Percentiles rank a stretch among this genome's conserved stretches.
Conservation (phyloP, 352 stramenopile genomes). For the Saprolegnia parasitica region DNA sequence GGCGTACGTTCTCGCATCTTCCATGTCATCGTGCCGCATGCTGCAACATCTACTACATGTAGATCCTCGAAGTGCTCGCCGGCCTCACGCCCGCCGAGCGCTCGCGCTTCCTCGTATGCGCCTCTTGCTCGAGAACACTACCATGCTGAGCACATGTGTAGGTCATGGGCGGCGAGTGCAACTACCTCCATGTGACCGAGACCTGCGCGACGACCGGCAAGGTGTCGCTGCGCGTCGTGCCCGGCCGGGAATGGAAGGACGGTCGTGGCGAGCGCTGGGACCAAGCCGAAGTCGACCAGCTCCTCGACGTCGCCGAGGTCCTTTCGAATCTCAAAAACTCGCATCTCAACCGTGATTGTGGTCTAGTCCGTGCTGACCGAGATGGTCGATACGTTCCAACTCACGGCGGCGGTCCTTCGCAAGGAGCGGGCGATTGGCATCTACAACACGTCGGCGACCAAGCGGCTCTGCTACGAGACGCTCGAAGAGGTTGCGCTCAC, state of each 20-base stretch:
- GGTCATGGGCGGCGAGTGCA: constrained; percentile 96
- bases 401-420: constrained; percentile 82
- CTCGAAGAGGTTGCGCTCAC: constrained; percentile 93
- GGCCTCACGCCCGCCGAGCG: constrained; percentile 50
- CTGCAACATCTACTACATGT: constrained; percentile 35
- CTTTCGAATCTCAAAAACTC: not conserved
- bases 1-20: constrained; percentile 36
- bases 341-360: not conserved
- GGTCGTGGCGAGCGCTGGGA: constrained; percentile 83
- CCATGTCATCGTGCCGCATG: constrained; percentile 25
- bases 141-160: constrained; percentile 30
- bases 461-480: constrained; percentile 84
- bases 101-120: constrained; percentile 47
- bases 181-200: constrained; percentile 88
- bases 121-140: not conserved
- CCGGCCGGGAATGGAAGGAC: constrained; percentile 66
- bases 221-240: constrained; percentile 62
- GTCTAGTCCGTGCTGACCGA: constrained; percentile 50
- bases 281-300: constrained; percentile 59
- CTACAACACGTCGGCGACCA: constrained; percentile 72
- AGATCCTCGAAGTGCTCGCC: constrained; percentile 62
- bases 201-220: constrained; percentile 39
- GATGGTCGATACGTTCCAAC: constrained; percentile 72
- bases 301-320: constrained; percentile 83
- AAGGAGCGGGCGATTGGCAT: constrained; percentile 93